Evolutionary conservation across 768 basidiomycete species (phyloP), one percentile per base, ranked within the genome.

Genomic region (Naganishia kalamii): DNA sequence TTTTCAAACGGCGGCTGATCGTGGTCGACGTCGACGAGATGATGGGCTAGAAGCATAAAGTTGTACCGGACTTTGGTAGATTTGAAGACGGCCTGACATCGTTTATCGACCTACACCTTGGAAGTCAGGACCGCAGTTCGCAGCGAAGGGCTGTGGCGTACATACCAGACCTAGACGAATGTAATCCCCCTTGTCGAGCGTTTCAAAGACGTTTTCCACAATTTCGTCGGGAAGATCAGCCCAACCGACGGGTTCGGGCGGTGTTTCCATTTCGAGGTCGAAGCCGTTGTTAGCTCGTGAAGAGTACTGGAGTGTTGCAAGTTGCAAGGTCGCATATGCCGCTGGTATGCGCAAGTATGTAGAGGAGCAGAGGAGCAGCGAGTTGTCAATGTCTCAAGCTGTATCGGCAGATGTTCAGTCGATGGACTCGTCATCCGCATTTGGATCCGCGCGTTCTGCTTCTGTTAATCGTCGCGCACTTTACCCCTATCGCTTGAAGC

Each of bases 81-180:
- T 35, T 57, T 57, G 54, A 57, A 57, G 19, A 57, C 23, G 11
- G 37, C 54, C 27, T 57, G 54, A 57, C 54, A 57, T 37, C 54
- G 33, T 27, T 37, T 35, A 27, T 57, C 54, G 32, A 57, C 54
- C 54, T 57, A 32, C 19, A n/a, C 10, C n/a, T 4, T 2, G 35
- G n/a, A 40, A 19, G 33, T 8, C 3, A 10, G 32, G 15, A n/a
- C 48, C 48, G 7, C 7, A 13, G 27, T 37, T 21, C 3, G 23
- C 12, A 13, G 33, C 23, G 23, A 3, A 13, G 21, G 51, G 21
- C 8, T n/a, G 10, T 3, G 23, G 5, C 11, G 1, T n/a, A 57
- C 54, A n/a, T 15, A 57, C 54, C 5, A 35, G 54, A 11, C 54
- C 54, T 41, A 57, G 37, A 1, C 35, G 54, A 21, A 57, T 57